Evolutionary conservation across 2,329 filamentous ascomycete species (phyloP), one percentile per base, ranked within the genome.

Genomic region (Trichoderma oligosporum): DNA sequence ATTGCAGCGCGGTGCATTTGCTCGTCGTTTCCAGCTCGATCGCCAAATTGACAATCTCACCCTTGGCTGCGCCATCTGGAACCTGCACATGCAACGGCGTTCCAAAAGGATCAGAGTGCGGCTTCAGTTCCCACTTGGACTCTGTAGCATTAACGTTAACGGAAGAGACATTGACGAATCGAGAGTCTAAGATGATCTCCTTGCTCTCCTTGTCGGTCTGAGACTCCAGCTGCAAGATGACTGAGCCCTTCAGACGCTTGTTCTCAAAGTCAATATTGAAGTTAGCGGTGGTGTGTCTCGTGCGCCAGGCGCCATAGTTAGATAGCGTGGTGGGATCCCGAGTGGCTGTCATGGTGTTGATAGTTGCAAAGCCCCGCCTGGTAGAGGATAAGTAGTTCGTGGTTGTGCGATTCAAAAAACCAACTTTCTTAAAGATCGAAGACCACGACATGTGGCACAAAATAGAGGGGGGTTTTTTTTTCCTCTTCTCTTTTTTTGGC

Each of bases 1-100:
- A 99, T 74, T 97, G 93, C 61, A 99, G 78, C 8, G 93, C 93
- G 9, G 92, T 96, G 73, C 93, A 97, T 66, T 89, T 82, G 51
- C 88, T 82, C 1, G 94, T 97, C 4, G 94, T 97, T 64, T 88
- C 81, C 27, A 97, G 73, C 22, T 82, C 77, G 61, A 95, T 89
- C 71, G 84, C 73, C 16, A 86, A 66, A 62, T 77, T 75, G 60
- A 86, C 70, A 22, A 78, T 65, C 20, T 78, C 71, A 49, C 82
- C 83, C 68, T 79, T 82, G 55, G 75, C 67, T 4, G 76, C 77
- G 33, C 82, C 82, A 4, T 75, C 72, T 9, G 83, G 81, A 14
- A 87, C 73, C n/a, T 76, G 71, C 59, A 93, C 79, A 62, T 83
- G 82, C 60, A 93, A 76, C 14, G 89, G 87, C 22, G 82, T 83